These are phyloP conservation scores for Fusarium tupiense DNA, from an alignment of 2,329 filamentous ascomycete species.

Conservation along the genomic window DNA sequence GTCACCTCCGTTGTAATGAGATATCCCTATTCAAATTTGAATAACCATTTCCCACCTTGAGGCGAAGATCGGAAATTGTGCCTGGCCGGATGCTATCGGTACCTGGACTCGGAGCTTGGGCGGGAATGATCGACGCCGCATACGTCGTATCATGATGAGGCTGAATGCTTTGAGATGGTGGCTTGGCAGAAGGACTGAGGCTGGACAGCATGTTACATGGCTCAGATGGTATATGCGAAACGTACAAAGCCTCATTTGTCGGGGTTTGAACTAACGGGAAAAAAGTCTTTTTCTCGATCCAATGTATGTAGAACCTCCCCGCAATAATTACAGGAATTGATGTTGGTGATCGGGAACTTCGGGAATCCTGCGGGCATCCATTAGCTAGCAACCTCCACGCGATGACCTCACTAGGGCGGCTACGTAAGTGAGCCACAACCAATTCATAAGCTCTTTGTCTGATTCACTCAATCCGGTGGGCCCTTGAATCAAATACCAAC, in stretches of 20 bases:
- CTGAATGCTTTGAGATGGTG: conserved; percentile 18
- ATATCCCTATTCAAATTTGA: conserved; percentile 28
- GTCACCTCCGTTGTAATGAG: conserved; percentile 27
- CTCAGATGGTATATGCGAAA: not conserved
- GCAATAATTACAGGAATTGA: not conserved
- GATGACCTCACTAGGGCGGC: conserved; percentile 38
- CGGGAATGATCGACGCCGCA: conserved; percentile 26
- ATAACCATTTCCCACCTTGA: not conserved
- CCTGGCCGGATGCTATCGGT: not conserved
- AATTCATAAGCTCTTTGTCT: conserved; percentile 13
- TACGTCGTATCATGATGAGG: conserved; percentile 14
- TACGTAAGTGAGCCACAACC: conserved; percentile 35
- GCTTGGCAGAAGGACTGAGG: conserved; percentile 8
- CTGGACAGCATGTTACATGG: not conserved
- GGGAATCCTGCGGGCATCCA: conserved; percentile 10
- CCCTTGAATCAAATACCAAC: not conserved
- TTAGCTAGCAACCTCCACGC: conserved; percentile 9
- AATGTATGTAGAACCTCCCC: not conserved
- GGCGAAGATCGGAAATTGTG: not conserved
- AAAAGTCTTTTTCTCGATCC: not conserved
- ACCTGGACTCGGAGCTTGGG: not conserved
- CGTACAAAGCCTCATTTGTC: not conserved
- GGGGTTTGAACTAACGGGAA: not conserved
- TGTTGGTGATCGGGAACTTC: conserved; percentile 28
- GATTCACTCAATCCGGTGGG: conserved; percentile 1